Evolutionary conservation across 73 alveolate species (phyloP).

Genomic region (Tetrahymena elliotti): DNA sequence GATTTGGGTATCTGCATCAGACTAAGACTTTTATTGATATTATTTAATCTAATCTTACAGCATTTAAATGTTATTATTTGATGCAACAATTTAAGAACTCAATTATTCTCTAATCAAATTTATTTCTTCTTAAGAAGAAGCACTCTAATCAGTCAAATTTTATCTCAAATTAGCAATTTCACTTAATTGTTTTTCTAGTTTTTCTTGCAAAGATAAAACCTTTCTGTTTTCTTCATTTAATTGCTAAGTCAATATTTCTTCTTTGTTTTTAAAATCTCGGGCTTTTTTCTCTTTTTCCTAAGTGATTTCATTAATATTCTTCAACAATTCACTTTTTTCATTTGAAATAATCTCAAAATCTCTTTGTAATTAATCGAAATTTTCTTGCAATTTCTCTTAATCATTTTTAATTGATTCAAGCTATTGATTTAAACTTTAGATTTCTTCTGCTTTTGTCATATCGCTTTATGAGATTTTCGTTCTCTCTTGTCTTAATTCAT

Average conservation of each 20-base stretch:
- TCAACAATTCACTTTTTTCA: neutral
- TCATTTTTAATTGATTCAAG: neutral
- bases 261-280: neutral
- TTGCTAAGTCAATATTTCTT: neutral
- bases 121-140: neutral
- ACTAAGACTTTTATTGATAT: neutral
- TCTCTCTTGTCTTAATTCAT: neutral
- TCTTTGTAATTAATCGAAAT: neutral
- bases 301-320: neutral
- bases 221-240: neutral
- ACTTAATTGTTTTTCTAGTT: neutral
- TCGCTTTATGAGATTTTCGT: neutral
- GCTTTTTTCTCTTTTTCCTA: neutral
- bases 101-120: neutral
- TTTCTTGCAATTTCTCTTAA: neutral
- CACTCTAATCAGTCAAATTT: neutral
- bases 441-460: neutral
- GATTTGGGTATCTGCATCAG: neutral
- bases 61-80: neutral
- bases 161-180: neutral
- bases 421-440: neutral
- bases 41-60: neutral
- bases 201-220: neutral
- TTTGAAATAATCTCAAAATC: neutral
- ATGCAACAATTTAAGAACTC: neutral